Conservation (phyloP, 805 yeast species). For the Myxozyma monticola region DNA sequence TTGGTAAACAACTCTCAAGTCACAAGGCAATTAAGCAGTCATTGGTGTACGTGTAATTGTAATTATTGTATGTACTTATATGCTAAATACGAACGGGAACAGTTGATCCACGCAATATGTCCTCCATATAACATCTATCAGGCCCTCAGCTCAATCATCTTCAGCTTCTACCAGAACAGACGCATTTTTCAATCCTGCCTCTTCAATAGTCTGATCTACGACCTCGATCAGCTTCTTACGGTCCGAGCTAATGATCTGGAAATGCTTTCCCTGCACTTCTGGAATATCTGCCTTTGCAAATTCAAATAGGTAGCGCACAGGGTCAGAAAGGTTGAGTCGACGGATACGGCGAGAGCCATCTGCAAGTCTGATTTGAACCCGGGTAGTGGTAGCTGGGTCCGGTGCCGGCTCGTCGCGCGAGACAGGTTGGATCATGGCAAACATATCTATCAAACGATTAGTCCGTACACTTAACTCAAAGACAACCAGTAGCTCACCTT, state of each 20-base stretch:
- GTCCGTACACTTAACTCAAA: neutral
- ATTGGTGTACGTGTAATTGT: too few species aligned
- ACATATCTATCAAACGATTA: conserved; percentile 23
- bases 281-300: conserved; percentile 62
- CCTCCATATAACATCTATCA: too few species aligned
- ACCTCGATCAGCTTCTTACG: conserved; percentile 57
- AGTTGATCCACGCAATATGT: too few species aligned
- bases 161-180: conserved; percentile 66
- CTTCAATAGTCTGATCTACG: conserved; percentile 60
- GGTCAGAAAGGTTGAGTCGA: conserved; percentile 60
- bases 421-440: conserved; percentile 51
- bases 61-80: too few species aligned
- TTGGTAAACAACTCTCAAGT: too few species aligned
- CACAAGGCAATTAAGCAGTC: too few species aligned
- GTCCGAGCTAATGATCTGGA: conserved; percentile 46
- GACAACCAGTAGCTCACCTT: neutral
- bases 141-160: conserved; percentile 29
- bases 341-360: conserved; percentile 82
- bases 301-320: conserved; percentile 61
- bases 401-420: conserved; percentile 64
- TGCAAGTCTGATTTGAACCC: conserved; percentile 85
- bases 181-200: conserved; percentile 80
- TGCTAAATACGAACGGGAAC: too few species aligned
- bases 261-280: conserved; percentile 49
- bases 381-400: conserved; percentile 57